A percentile compares a stretch with the other conserved stretches of the same genome.
phyloP scores from a whole-genome alignment of 1,139 yeast genomes.

The Geotrichum histeridarum region DNA sequence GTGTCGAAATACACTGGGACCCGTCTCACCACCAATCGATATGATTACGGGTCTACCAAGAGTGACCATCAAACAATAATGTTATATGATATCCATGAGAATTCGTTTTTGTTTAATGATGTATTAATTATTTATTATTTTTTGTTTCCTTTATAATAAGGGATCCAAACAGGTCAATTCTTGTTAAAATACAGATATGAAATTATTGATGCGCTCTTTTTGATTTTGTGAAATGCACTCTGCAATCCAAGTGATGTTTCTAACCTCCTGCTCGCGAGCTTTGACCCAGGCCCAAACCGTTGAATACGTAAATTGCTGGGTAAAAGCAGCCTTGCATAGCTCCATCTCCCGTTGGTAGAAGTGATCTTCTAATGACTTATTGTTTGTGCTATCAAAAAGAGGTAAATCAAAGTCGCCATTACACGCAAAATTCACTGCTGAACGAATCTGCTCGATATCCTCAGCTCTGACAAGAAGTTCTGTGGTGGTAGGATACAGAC shows the following conservation, averaged over 20 bases:
- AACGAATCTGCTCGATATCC: slow-evolving; percentile 78
- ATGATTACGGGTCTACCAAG: background rate
- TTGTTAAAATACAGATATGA: slow-evolving; percentile 37
- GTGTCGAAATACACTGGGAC: slow-evolving; percentile 46
- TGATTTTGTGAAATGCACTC: slow-evolving; percentile 66
- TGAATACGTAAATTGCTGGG: slow-evolving; percentile 89
- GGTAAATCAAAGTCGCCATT: slow-evolving; percentile 48
- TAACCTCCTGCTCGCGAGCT: slow-evolving; percentile 86
- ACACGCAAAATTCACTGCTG: slow-evolving; percentile 58
- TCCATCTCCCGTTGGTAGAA: slow-evolving; percentile 90
- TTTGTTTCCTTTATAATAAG: background rate
- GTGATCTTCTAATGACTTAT: slow-evolving; percentile 81
- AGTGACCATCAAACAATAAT: slow-evolving; percentile 3
- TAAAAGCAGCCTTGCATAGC: slow-evolving; percentile 83
- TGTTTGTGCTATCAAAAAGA: slow-evolving; percentile 55
- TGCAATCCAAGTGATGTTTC: slow-evolving; percentile 97
- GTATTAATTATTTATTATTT: background rate
- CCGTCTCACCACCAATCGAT: background rate
- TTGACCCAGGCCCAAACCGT: slow-evolving; percentile 96
- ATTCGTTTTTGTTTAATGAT: background rate
- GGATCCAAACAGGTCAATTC: background rate
- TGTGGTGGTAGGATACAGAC: slow-evolving; percentile 71
- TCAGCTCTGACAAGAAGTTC: slow-evolving; percentile 67
- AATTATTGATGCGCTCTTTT: slow-evolving; percentile 40
- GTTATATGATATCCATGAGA: background rate